phyloP scores from a whole-genome alignment of 352 stramenopile genomes.

The Phytophthora crassamura region DNA sequence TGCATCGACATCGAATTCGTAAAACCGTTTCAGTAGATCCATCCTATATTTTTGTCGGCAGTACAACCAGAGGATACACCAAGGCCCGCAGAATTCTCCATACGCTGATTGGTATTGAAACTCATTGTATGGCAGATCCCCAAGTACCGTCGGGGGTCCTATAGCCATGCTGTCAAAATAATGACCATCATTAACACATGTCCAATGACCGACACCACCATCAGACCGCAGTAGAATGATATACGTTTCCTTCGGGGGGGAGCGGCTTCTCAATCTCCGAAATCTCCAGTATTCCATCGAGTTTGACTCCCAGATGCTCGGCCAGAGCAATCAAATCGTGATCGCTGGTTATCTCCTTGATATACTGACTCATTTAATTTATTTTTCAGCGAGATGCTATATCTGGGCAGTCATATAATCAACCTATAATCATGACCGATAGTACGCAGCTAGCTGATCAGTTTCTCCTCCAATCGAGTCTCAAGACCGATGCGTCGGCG shows the following conservation, averaged over 20 bases:
- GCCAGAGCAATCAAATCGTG: no score
- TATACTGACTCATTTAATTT: no score
- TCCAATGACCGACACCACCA: constrained; percentile 11
- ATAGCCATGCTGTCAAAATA: constrained; percentile 17
- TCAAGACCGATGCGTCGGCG: no score
- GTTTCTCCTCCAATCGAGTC: no score
- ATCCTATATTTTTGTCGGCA: constrained; percentile 8
- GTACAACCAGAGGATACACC: constrained; percentile 15
- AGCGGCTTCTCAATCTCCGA: no score
- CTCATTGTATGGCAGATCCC: background rate
- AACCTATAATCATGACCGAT: constrained; percentile 10
- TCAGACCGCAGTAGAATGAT: constrained; percentile 5
- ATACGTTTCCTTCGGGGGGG: no score
- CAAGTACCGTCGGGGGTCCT: background rate
- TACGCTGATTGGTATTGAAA: constrained; percentile 15
- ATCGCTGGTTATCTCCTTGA: no score
- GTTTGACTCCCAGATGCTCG: no score
- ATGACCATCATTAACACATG: background rate
- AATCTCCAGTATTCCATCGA: no score
- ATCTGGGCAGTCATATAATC: constrained; percentile 1
- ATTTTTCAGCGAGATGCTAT: no score
- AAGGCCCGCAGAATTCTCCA: constrained; percentile 18
- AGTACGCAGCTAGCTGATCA: background rate
- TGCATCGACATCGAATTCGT: no score
- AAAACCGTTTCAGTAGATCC: background rate